phyloP scores from a whole-genome alignment of 192 early-diverging fungal species.

The Coemansia sp. region DNA sequence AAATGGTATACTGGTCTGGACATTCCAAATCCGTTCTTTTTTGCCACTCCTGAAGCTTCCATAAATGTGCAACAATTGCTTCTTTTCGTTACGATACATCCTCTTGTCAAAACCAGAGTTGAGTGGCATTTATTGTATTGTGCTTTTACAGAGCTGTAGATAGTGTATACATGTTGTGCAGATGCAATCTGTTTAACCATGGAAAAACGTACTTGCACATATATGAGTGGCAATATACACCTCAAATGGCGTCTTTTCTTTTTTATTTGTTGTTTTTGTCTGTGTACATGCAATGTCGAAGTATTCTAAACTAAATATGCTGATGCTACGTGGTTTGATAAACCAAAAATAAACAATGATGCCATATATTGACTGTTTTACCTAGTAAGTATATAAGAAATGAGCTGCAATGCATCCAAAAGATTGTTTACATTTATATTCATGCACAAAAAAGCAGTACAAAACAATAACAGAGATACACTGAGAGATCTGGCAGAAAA shows the following conservation, averaged over 20 bases:
- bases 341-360: neutral
- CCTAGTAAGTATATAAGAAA: neutral
- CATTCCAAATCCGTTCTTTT: neutral
- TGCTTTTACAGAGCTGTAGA: neutral
- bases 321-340: neutral
- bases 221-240: neutral
- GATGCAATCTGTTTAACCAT: too few relatives aligned
- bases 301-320: neutral
- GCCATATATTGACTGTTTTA: neutral
- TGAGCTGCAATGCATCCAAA: slow-evolving; percentile 2
- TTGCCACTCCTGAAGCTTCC: too few relatives aligned
- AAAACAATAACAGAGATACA: too few relatives aligned
- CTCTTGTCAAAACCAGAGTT: neutral
- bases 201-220: neutral
- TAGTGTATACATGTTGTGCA: neutral
- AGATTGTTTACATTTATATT: slow-evolving; percentile 6
- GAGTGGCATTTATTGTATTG: neutral
- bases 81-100: too few relatives aligned
- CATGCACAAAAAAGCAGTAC: neutral
- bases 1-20: neutral
- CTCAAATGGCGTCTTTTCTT: neutral
- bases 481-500: neutral
- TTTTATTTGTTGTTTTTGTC: neutral
- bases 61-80: too few relatives aligned
- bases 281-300: neutral